Evolutionary conservation across 345 rosid genomes (phyloP), one percentile per base, ranked within the genome.

Genomic region (Populus tremula): DNA sequence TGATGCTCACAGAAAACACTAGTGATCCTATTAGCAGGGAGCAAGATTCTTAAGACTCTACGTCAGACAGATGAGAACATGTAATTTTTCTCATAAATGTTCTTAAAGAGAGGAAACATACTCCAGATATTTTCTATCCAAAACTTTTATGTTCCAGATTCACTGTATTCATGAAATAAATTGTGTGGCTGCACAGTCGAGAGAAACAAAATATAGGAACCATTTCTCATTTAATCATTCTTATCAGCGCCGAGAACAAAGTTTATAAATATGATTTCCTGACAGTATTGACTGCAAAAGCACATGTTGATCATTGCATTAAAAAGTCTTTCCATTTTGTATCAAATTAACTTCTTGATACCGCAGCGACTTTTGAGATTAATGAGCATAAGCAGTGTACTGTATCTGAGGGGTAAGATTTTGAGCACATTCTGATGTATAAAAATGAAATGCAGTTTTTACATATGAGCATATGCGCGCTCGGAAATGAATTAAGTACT

Each of bases 1-100:
- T 31, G 33, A 77, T 38, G 66, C 74, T 79, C 72, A 41, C 67
- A 77, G 62, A 64, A 85, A 81, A 77, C 31, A 39, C 73, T 82
- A 77, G 64, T 79, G 83, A 79, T 41, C 41, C 18, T 18, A 25
- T 73, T n/a, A 29, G 36, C 70, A 20, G 39, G 56, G 39, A 38
- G 49, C 8, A 76, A 47, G 53, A 18, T 63, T 41, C 27, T 31
- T n/a, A 72, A 41, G 21, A 35, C 10, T 69, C 25, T 21, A 14
- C 2, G 61, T 14, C 65, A 63, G 61, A 35, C 21, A 79, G 10
- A 70, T 50, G 36, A 33, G 64, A 29, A 31, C 61, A 69, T 73
- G 66, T 43, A 64, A 14, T 78, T 36, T 59, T 39, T 79, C 35
- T 53, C 64, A 23, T 59, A 74, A 65, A 79, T 21, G 31, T 31